Evolutionary conservation across 2,329 filamentous ascomycete genomes (phyloP).

Genomic region (Venturia oleaginea): DNA sequence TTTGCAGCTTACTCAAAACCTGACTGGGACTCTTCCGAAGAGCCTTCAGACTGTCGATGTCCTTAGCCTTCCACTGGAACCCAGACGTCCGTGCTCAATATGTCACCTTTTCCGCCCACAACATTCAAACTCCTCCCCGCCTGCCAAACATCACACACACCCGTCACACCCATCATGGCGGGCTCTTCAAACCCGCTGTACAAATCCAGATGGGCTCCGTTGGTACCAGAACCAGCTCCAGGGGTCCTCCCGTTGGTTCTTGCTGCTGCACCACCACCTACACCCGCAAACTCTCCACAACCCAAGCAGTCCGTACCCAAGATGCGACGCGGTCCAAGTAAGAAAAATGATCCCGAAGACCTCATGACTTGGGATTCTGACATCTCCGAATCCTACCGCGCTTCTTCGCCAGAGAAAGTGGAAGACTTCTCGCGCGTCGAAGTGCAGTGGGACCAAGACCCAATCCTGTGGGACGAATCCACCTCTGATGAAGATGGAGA

Average conservation of each 20-base stretch:
- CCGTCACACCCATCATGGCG: neutral
- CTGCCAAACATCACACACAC: neutral
- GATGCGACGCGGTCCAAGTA: neutral
- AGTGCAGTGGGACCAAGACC: neutral
- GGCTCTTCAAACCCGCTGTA: neutral
- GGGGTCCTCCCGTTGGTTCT: neutral
- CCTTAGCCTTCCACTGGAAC: no score
- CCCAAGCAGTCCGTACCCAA: neutral
- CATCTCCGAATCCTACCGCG: neutral
- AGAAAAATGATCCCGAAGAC: neutral
- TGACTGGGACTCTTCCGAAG: neutral
- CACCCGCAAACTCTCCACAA: neutral
- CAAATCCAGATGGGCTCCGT: neutral
- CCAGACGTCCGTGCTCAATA: no score
- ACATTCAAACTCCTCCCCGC: neutral
- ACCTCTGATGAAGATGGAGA: neutral
- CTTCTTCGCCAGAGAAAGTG: neutral
- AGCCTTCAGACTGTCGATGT: no score
- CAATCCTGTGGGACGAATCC: neutral
- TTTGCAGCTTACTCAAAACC: neutral
- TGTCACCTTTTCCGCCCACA: neutral
- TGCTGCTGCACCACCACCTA: neutral
- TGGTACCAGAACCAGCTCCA: neutral
- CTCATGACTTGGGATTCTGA: neutral
- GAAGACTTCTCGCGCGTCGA: neutral